Evolutionary conservation across 306 rosid species (phyloP).

Genomic region (Luffa aegyptiaca): DNA sequence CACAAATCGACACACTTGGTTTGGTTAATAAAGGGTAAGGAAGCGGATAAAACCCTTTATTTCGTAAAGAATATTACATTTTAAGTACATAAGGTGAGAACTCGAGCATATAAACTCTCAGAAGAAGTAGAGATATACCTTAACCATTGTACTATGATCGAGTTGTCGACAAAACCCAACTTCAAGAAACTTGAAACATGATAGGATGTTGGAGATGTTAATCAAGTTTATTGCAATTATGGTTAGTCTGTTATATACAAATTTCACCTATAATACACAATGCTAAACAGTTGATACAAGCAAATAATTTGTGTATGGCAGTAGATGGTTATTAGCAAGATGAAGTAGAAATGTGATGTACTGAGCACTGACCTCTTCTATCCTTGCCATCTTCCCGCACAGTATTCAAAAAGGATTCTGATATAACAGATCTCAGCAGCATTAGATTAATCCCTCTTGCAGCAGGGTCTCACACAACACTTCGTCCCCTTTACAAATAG

Average conservation of each 20-base stretch:
- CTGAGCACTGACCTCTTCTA: constrained; percentile 1
- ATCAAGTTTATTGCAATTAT: not conserved
- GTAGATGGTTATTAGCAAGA: not conserved
- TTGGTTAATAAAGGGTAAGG: not conserved
- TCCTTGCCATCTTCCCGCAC: not conserved
- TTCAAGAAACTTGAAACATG: not conserved
- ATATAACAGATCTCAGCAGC: not conserved
- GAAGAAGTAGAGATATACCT: not conserved
- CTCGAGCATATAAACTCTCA: not conserved
- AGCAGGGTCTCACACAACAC: constrained; percentile 84
- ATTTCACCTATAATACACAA: not conserved
- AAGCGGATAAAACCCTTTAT: not conserved
- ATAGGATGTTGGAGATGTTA: not conserved
- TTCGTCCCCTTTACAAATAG: constrained; percentile 41
- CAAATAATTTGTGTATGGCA: not conserved
- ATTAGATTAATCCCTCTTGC: constrained; percentile 41
- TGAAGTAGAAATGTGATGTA: not conserved
- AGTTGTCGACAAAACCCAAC: not conserved
- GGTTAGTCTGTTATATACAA: not conserved
- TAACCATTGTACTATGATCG: not conserved
- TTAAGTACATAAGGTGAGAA: not conserved
- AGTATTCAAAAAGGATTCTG: not conserved
- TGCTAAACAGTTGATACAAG: not conserved
- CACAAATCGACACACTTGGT: not conserved
- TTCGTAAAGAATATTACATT: not conserved